Conservation (phyloP, 75 land plant species). For the Azolla pinnata region DNA sequence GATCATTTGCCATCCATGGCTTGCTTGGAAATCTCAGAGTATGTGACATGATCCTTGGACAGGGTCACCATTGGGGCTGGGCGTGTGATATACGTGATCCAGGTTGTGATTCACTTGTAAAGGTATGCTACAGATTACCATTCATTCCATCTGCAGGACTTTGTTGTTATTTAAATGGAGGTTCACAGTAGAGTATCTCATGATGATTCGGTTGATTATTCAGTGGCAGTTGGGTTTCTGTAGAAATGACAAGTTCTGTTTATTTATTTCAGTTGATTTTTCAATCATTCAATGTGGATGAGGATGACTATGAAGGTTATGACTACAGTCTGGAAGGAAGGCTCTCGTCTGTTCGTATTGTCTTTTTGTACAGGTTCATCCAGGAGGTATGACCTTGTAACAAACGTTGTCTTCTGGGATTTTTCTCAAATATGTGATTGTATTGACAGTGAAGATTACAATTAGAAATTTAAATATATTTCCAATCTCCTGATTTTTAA, state of each 20-base stretch:
- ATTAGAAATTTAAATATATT: neutral
- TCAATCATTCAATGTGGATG: slow-evolving; percentile 72
- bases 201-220: no score
- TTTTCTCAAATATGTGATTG: slow-evolving; percentile 1
- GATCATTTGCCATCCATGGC: slow-evolving; percentile 73
- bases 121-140: slow-evolving; percentile 33
- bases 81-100: slow-evolving; percentile 85
- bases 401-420: neutral
- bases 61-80: slow-evolving; percentile 88
- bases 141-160: no score
- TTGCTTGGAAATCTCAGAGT: slow-evolving; percentile 77
- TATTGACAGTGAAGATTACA: no score
- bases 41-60: slow-evolving; percentile 71
- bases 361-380: slow-evolving; percentile 89
- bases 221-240: no score
- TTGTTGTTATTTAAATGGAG: no score
- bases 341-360: slow-evolving; percentile 90
- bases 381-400: slow-evolving; percentile 59
- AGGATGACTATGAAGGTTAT: slow-evolving; percentile 90
- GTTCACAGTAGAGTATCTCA: no score
- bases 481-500: neutral
- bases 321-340: slow-evolving; percentile 80
- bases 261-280: slow-evolving; percentile 57
- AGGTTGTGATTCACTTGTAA: slow-evolving; percentile 77
- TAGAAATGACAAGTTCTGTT: no score